These are phyloP conservation scores for Martiniozyma asiatica DNA, from an alignment of 1,139 yeast genomes.

Conservation along the genomic window DNA sequence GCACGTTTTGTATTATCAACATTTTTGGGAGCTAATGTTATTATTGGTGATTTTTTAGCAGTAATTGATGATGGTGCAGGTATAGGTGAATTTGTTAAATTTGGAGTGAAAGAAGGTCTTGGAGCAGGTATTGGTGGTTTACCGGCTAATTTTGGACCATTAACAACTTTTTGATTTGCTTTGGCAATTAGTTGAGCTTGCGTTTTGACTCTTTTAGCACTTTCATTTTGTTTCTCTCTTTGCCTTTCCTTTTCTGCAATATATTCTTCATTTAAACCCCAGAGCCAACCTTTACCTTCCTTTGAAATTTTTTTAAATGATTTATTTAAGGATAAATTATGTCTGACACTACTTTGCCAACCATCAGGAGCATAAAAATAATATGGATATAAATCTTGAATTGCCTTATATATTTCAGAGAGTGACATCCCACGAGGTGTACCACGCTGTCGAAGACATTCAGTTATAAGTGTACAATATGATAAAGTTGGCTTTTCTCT, in stretches of 20 bases:
- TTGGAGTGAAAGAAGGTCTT: slow-evolving; percentile 2
- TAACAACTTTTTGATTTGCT: slow-evolving; percentile 3
- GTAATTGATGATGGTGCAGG: slow-evolving; percentile 6
- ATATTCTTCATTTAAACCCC: slow-evolving; percentile 82
- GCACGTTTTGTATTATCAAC: slow-evolving; percentile 49
- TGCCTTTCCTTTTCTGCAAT: slow-evolving; percentile 70
- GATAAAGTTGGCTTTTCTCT: slow-evolving; percentile 74
- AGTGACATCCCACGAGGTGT: slow-evolving; percentile 64
- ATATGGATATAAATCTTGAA: slow-evolving; percentile 80
- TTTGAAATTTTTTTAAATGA: slow-evolving; percentile 67
- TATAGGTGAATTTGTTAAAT: slow-evolving; percentile 8
- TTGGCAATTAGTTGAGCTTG: slow-evolving; percentile 5
- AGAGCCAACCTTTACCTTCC: slow-evolving; percentile 83
- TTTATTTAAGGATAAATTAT: slow-evolving; percentile 75
- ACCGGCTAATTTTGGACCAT: background rate
- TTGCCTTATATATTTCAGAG: slow-evolving; percentile 75
- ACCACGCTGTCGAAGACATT: slow-evolving; percentile 58
- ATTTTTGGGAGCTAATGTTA: slow-evolving; percentile 6
- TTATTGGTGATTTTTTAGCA: too few species aligned
- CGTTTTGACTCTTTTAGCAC: slow-evolving; percentile 15
- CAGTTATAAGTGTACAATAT: slow-evolving; percentile 67
- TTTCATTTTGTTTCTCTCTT: slow-evolving; percentile 55
- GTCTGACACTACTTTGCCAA: slow-evolving; percentile 92
- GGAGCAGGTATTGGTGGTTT: background rate
- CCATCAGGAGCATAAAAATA: slow-evolving; percentile 92